A percentile compares a stretch with the other conserved stretches of the same genome.
Evolutionary conservation across 1,139 yeast species (phyloP).

Genomic region (Protomyces inundatus): DNA sequence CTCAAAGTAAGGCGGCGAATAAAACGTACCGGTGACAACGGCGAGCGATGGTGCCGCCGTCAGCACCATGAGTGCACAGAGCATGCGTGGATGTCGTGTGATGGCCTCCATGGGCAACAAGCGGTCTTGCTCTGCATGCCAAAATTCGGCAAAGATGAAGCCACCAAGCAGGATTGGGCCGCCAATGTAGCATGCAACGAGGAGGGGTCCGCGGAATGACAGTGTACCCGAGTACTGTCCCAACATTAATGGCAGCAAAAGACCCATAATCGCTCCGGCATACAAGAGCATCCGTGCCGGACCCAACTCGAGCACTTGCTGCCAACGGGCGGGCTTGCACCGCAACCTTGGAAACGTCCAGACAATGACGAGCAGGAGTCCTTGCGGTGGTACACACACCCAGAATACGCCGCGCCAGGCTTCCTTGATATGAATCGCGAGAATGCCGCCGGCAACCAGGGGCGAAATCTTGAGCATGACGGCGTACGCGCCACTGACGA

Average conservation of each 20-base stretch:
- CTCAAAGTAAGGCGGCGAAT: slow-evolving; percentile 15
- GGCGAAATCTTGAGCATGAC: slow-evolving; percentile 21
- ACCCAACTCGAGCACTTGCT: slow-evolving; percentile 4
- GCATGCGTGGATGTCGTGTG: not conserved
- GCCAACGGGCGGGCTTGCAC: slow-evolving; percentile 3
- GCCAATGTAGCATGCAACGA: not conserved
- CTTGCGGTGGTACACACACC: slow-evolving; percentile 14
- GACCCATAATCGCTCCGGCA: not conserved
- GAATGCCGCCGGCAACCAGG: slow-evolving; percentile 5
- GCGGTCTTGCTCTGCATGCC: slow-evolving; percentile 3
- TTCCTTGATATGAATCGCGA: not conserved
- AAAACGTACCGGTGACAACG: not conserved
- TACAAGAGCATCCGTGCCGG: slow-evolving; percentile 2
- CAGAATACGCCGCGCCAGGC: slow-evolving; percentile 19
- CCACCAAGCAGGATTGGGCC: not conserved
- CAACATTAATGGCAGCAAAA: slow-evolving; percentile 5
- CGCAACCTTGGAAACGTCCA: slow-evolving; percentile 8
- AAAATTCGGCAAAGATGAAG: not conserved
- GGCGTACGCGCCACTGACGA: slow-evolving; percentile 13
- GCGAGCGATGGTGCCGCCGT: not conserved
- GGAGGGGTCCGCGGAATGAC: not conserved
- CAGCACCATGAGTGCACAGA: slow-evolving; percentile 2
- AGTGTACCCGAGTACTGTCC: slow-evolving; percentile 1
- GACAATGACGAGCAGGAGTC: not conserved
- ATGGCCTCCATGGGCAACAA: slow-evolving; percentile 10